phyloP scores from a whole-genome alignment of 768 basidiomycete species.

The Myochromella boudieri region DNA sequence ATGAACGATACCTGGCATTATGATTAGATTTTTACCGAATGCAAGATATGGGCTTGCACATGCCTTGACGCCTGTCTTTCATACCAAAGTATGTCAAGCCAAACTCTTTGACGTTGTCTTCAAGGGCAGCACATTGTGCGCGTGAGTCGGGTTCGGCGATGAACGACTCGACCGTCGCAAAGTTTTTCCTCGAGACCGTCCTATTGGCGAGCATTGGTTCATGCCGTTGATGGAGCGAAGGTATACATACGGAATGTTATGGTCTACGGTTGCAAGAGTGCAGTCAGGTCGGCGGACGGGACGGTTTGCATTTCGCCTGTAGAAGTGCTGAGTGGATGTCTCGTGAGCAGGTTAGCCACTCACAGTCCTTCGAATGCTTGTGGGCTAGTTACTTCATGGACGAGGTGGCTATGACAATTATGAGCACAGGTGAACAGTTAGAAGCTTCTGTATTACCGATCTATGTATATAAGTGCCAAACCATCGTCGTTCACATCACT shows the following conservation, averaged over 20 bases:
- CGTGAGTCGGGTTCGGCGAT: conserved; percentile 85
- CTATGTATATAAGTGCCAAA: conserved; percentile 80
- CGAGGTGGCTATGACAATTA: conserved; percentile 47
- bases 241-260: conserved; percentile 76
- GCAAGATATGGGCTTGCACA: conserved; percentile 7
- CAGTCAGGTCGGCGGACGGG: conserved; percentile 84
- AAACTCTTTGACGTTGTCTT: conserved; percentile 90
- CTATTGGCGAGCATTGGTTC: conserved; percentile 34
- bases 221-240: background rate
- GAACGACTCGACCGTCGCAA: conserved; percentile 67
- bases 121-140: conserved; percentile 78
- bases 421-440: background rate
- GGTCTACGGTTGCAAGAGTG: conserved; percentile 87
- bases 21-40: conserved; percentile 6
- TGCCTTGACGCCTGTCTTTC: conserved; percentile 86
- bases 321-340: conserved; percentile 13
- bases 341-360: conserved; percentile 23
- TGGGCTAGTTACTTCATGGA: conserved; percentile 93
- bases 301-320: conserved; percentile 70
- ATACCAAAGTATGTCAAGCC: conserved; percentile 91
- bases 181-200: conserved; percentile 73
- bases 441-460: conserved; percentile 48
- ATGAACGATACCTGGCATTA: conserved; percentile 69
- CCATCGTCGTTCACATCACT: conserved; percentile 77
- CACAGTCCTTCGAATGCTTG: conserved; percentile 90